Percentiles rank a stretch among this genome's conserved stretches.
phyloP scores from a whole-genome alignment of 1,284 basidiomycete genomes.

The Leucoagaricus sp. region DNA sequence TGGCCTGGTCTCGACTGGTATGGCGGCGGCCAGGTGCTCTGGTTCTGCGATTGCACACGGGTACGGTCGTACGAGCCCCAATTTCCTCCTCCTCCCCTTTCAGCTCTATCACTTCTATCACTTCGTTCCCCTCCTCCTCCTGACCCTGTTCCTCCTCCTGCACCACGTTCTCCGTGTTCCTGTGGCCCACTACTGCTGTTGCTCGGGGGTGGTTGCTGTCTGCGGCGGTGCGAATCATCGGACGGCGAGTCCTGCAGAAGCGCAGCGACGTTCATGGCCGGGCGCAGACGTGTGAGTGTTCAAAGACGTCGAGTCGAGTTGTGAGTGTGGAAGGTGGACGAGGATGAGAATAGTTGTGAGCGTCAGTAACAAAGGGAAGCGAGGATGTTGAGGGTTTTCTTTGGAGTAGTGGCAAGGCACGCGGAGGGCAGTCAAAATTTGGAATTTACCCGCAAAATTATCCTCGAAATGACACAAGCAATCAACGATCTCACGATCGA shows the following conservation, averaged over 20 bases:
- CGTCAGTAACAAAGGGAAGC: slow-evolving; percentile 13
- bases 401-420: slow-evolving; percentile 17
- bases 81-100: slow-evolving; percentile 1
- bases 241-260: slow-evolving; percentile 73
- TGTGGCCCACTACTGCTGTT: not conserved
- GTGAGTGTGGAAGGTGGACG: not conserved
- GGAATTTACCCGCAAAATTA: slow-evolving; percentile 18
- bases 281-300: not conserved
- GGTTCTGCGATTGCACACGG: slow-evolving; percentile 14
- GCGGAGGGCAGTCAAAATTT: slow-evolving; percentile 18
- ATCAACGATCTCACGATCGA: slow-evolving; percentile 21
- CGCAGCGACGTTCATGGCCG: slow-evolving; percentile 67
- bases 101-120: not conserved
- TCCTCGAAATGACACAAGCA: slow-evolving; percentile 18
- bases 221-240: slow-evolving; percentile 32
- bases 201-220: slow-evolving; percentile 3
- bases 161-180: slow-evolving; percentile 5
- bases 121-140: slow-evolving; percentile 2
- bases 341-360: not conserved
- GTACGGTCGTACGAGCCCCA: slow-evolving; percentile 8
- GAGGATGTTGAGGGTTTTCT: slow-evolving; percentile 10
- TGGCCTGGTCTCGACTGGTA: slow-evolving; percentile 6
- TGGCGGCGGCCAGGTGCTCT: slow-evolving; percentile 12
- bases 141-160: slow-evolving; percentile 7
- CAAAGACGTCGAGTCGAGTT: not conserved